Percentiles rank a stretch among this genome's conserved stretches.
Conservation (phyloP, 208 protist species). For the Angomonas deanei region DNA sequence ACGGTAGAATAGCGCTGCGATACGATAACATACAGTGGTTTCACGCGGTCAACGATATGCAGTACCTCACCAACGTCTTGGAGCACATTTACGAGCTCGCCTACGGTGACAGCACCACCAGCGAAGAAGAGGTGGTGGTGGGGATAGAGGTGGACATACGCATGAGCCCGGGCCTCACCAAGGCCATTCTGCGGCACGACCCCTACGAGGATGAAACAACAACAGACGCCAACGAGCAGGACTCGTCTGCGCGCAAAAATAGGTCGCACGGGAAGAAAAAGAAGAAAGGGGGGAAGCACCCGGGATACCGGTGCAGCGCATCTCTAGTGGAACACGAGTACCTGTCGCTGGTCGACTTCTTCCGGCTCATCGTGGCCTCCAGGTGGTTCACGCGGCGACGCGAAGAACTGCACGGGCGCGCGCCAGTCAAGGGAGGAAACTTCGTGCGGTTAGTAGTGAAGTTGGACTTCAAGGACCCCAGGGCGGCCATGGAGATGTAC, state of each 20-base stretch:
- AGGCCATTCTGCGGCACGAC: conserved; percentile 28
- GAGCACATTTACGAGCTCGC: neutral
- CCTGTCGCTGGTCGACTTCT: conserved; percentile 8
- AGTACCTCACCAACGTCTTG: neutral
- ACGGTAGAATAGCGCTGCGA: neutral
- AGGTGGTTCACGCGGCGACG: conserved; percentile 11
- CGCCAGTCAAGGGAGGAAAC: neutral
- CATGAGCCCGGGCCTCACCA: conserved; percentile 7
- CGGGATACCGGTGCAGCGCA: neutral
- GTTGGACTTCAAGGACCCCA: conserved; percentile 38
- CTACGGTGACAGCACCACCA: neutral
- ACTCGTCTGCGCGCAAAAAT: no score
- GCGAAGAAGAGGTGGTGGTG: conserved; percentile 1
- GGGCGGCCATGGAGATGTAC: conserved; percentile 18
- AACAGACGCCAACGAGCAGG: neutral
- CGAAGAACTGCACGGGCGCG: neutral
- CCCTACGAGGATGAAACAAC: neutral
- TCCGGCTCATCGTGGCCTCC: conserved; percentile 2
- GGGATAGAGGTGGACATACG: conserved; percentile 47
- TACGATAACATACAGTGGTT: conserved; percentile 16
- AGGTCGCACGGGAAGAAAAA: neutral
- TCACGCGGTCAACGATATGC: conserved; percentile 29
- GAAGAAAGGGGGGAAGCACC: neutral
- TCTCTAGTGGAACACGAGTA: neutral
- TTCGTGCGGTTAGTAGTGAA: conserved; percentile 25